Conservation (phyloP, 352 stramenopile species). For the Aphanomyces invadans region DNA sequence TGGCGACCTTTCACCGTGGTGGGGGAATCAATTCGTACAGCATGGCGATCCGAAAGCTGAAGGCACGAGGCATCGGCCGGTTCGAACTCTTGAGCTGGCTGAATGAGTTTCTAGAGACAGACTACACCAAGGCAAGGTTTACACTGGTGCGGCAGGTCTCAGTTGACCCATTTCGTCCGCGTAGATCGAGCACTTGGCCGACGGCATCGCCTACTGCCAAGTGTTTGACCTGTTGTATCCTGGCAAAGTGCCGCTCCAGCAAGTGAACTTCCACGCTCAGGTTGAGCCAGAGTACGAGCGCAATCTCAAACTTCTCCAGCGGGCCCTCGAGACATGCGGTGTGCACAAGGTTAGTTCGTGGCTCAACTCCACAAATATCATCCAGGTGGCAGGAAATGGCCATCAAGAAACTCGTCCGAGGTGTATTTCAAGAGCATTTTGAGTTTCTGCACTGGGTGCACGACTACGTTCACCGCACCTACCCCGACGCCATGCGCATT, state of each 20-base stretch:
- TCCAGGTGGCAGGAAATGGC: constrained; percentile 44
- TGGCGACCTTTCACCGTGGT: not conserved
- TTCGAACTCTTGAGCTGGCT: constrained; percentile 73
- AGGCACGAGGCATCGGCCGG: constrained; percentile 61
- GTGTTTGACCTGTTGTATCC: constrained; percentile 63
- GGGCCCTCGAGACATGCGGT: constrained; percentile 48
- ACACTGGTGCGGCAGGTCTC: no score
- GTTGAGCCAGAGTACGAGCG: constrained; percentile 47
- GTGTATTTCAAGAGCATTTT: constrained; percentile 75
- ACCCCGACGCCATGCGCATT: constrained; percentile 44
- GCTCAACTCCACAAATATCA: not conserved
- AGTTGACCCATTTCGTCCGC: no score
- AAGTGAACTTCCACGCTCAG: constrained; percentile 53
- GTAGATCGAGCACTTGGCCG: constrained; percentile 69
- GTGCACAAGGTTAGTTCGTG: constrained; percentile 42
- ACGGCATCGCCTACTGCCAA: constrained; percentile 74
- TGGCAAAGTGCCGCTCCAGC: constrained; percentile 48
- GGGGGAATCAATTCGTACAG: not conserved
- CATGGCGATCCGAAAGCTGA: constrained; percentile 73
- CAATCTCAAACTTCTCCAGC: constrained; percentile 52
- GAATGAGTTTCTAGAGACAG: constrained; percentile 72
- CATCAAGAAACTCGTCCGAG: constrained; percentile 52
- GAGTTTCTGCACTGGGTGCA: constrained; percentile 78
- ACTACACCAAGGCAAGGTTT: constrained; percentile 62
- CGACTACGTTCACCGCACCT: constrained; percentile 69